Evolutionary conservation across 768 basidiomycete species (phyloP).

Genomic region (Agrocybe chaxingu): DNA sequence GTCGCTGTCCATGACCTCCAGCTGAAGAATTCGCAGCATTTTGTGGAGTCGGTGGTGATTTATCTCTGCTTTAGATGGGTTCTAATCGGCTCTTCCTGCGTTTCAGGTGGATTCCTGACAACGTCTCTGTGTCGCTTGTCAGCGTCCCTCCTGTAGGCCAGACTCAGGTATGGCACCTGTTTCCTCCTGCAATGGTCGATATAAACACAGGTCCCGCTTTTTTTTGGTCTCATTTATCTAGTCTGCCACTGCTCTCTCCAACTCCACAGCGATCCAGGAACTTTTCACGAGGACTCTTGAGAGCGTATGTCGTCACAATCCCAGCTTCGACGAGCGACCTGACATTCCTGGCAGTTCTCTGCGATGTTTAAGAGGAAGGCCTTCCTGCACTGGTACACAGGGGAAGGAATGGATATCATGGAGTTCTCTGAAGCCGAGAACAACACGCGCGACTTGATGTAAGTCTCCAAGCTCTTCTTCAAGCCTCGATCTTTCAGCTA

Average conservation of each 20-base stretch:
- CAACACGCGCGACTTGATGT: conserved; percentile 79
- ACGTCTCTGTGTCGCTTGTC: conserved; percentile 80
- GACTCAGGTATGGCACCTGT: conserved; percentile 43
- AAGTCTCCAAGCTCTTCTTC: conserved; percentile 24
- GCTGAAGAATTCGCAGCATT: conserved; percentile 65
- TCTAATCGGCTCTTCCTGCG: neutral
- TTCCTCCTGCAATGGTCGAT: neutral
- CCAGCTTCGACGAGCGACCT: neutral
- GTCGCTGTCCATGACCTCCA: conserved; percentile 73
- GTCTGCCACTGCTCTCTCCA: conserved; percentile 70
- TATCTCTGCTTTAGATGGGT: neutral
- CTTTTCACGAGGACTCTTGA: conserved; percentile 72
- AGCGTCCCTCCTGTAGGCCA: conserved; percentile 83
- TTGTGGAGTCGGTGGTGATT: conserved; percentile 65
- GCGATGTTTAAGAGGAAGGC: conserved; percentile 83
- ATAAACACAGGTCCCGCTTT: conserved; percentile 3
- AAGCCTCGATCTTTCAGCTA: neutral
- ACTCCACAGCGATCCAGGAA: conserved; percentile 85
- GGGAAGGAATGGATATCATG: conserved; percentile 88
- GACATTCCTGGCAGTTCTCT: conserved; percentile 47
- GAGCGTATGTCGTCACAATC: conserved; percentile 36
- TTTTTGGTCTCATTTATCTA: conserved; percentile 21
- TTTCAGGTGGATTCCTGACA: conserved; percentile 84
- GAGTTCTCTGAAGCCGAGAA: conserved; percentile 88
- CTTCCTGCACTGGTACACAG: conserved; percentile 89